phyloP scores from a whole-genome alignment of 129 eudicot genomes.

The Pulicaria dysenterica region DNA sequence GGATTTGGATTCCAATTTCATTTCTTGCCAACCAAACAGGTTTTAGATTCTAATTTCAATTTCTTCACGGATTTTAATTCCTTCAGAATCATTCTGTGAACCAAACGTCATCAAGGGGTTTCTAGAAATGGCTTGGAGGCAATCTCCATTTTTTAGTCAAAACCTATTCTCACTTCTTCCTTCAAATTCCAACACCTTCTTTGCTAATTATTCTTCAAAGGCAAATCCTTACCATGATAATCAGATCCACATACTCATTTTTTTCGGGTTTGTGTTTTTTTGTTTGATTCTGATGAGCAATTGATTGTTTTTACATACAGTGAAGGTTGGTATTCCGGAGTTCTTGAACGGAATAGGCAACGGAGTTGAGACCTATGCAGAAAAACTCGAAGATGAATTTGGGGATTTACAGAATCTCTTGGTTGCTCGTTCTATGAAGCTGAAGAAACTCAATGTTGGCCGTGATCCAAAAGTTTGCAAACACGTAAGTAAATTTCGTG shows the following conservation, averaged over 20 bases:
- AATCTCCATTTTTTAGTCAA: conserved; percentile 32
- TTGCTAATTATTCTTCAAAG: conserved; percentile 66
- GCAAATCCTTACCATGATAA: conserved; percentile 64
- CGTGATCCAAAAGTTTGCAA: conserved; percentile 57
- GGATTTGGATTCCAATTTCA: not conserved
- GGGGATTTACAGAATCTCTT: conserved; percentile 83
- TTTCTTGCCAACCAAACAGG: not conserved
- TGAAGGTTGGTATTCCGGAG: conserved; percentile 90
- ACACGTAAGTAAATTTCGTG: conserved; percentile 44
- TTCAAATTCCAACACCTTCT: conserved; percentile 32
- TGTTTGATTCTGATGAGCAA: not conserved
- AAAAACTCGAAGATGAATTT: conserved; percentile 78
- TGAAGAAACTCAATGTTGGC: conserved; percentile 66
- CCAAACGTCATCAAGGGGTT: not conserved
- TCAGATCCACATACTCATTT: not conserved
- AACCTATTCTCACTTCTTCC: conserved; percentile 24
- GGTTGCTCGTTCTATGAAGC: conserved; percentile 73
- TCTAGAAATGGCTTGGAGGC: conserved; percentile 66
- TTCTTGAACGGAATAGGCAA: conserved; percentile 83
- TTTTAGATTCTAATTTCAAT: too few relatives aligned
- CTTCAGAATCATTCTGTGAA: too few relatives aligned
- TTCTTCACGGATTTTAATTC: too few relatives aligned
- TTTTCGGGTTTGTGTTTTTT: conserved; percentile 7
- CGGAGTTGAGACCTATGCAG: conserved; percentile 79
- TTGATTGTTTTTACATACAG: conserved; percentile 36